These are phyloP conservation scores for Pythium myriotylum DNA, from an alignment of 352 stramenopile species.

Conservation along the genomic window DNA sequence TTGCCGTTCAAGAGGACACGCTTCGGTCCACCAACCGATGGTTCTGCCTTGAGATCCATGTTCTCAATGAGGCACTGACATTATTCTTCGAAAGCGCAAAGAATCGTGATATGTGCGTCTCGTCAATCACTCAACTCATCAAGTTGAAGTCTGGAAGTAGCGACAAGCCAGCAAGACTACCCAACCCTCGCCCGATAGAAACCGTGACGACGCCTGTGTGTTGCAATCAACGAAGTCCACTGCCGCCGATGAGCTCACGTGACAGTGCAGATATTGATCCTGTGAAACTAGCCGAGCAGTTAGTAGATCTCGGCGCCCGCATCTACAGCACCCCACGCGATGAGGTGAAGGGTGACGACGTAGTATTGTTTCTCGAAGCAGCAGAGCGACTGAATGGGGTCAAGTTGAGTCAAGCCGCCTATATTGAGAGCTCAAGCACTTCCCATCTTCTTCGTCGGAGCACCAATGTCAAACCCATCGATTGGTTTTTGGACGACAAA, in stretches of 20 bases:
- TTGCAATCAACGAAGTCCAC: constrained; percentile 52
- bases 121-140: constrained; percentile 38
- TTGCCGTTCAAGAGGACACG: constrained; percentile 6
- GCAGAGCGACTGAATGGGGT: background rate
- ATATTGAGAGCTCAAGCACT: too few relatives aligned
- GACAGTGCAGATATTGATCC: background rate
- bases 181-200: constrained; percentile 11
- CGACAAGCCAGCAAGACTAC: background rate
- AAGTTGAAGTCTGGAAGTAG: constrained; percentile 18
- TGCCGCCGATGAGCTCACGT: constrained; percentile 4
- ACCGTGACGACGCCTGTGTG: constrained; percentile 36
- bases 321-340: background rate
- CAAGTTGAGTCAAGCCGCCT: background rate
- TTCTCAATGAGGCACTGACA: constrained; percentile 56
- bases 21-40: constrained; percentile 34
- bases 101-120: constrained; percentile 35
- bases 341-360: background rate
- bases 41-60: constrained; percentile 61
- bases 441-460: background rate
- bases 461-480: background rate
- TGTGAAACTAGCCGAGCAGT: constrained; percentile 8
- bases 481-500: constrained; percentile 26
- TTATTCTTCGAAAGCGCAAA: constrained; percentile 54
- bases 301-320: constrained; percentile 3
- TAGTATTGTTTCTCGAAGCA: background rate